Evolutionary conservation across 2,329 filamentous ascomycete species (phyloP), one percentile per base, ranked within the genome.

Genomic region (Teratosphaeria pseudoeucalypti): DNA sequence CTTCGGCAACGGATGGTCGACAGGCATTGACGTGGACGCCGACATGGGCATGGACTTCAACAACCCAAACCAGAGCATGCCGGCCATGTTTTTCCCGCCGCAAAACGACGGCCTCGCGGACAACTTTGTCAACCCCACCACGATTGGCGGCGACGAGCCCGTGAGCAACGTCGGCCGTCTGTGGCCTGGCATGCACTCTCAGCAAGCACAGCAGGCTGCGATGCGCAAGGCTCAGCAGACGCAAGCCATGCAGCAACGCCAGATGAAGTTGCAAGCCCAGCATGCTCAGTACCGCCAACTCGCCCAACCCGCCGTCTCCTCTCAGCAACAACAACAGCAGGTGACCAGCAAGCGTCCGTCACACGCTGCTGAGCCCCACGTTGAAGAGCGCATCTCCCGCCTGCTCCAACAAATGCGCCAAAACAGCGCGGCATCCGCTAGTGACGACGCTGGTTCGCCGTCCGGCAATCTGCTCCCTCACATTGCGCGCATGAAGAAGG

Each of bases 141-240:
- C 82, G 60, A 85, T 94, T 63, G 83, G 79, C 57, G 78, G 79
- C 55, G 85, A 88, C 67, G 77, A 84, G 64, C 77, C 80, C 57
- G 72, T 76, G 73, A 67, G 76, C 74, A 71, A 81, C 75, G 87
- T 89, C 49, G 71, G 71, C 64, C 85, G 91, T 64, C 85, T 95
- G 66, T 96, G 90, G 79, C 92, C 92, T 12, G 92, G 92, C 57
- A 94, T 95, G 82, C 92, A 97, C 77, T 90, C 91, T 70, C 90
- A 92, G 72, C 85, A 88, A 75, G 91, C 90, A 56, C 89, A 89
- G 61, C 69, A 71, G 58, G 70, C 69, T 29, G 72, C 72, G 29
- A 78, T 90, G 68, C 85, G 88, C 72, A 83, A 85, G 71, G 65
- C 68, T 54, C 66, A 65, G 52, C 68, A 71, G 61, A 63, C 64